phyloP scores from a whole-genome alignment of 495 filamentous ascomycete species.

The Aspergillus cavernicola region DNA sequence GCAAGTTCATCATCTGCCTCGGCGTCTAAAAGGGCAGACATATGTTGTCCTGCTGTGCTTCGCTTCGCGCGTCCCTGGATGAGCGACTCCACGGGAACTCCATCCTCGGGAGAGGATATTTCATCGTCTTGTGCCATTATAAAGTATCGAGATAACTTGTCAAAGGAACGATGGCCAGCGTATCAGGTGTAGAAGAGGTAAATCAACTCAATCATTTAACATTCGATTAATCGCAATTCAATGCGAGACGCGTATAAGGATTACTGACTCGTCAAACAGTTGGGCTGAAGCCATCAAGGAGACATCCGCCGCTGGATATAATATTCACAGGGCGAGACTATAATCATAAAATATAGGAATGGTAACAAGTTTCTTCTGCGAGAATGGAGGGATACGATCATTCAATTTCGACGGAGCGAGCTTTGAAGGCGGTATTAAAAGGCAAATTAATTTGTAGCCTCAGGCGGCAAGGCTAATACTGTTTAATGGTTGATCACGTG shows the following conservation, averaged over 20 bases:
- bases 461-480: not conserved
- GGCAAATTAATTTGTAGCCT: constrained; percentile 1
- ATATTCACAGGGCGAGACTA: no score
- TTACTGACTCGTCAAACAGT: not conserved
- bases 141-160: not conserved
- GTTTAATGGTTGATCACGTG: no score
- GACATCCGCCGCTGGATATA: not conserved
- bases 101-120: constrained; percentile 35
- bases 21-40: constrained; percentile 73
- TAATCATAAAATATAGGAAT: no score
- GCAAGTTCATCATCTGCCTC: constrained; percentile 76
- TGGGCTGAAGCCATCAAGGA: not conserved
- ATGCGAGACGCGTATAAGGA: not conserved
- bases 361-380: not conserved
- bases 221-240: not conserved
- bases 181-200: not conserved
- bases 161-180: not conserved
- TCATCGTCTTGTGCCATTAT: constrained; percentile 32
- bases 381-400: not conserved
- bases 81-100: constrained; percentile 63
- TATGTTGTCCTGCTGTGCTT: constrained; percentile 79
- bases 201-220: not conserved
- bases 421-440: constrained; percentile 5
- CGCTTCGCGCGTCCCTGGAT: constrained; percentile 74
- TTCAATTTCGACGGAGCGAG: not conserved